These are phyloP conservation scores for Neurospora sp. DNA, from an alignment of 495 filamentous ascomycete species.

Conservation along the genomic window DNA sequence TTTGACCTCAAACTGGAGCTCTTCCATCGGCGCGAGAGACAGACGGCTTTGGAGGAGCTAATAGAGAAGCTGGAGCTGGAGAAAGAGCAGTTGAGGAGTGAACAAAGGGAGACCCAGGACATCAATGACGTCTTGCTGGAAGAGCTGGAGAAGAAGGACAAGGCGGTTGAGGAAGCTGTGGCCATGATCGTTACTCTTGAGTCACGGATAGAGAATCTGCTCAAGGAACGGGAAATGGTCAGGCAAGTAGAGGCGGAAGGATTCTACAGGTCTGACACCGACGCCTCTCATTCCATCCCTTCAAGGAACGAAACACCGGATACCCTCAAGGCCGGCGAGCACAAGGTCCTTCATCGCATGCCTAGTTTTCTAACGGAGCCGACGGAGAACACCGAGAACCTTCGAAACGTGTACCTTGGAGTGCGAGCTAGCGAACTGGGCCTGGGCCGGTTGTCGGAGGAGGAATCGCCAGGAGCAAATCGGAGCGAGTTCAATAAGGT, in stretches of 20 bases:
- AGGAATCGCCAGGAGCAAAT: constrained; percentile 22
- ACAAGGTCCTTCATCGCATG: constrained; percentile 36
- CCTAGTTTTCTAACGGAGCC: constrained; percentile 59
- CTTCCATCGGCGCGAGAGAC: constrained; percentile 56
- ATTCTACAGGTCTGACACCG: constrained; percentile 12
- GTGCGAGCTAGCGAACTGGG: constrained; percentile 36
- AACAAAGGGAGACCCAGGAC: constrained; percentile 42
- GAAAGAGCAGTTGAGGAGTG: constrained; percentile 8
- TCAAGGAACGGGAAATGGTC: constrained; percentile 32
- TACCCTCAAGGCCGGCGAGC: constrained; percentile 8
- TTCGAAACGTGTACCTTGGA: constrained; percentile 54
- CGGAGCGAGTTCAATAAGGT: constrained; percentile 23
- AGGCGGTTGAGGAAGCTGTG: constrained; percentile 73
- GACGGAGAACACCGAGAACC: constrained; percentile 51
- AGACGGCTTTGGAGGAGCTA: constrained; percentile 46
- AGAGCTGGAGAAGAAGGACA: constrained; percentile 67
- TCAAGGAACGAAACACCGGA: constrained; percentile 7
- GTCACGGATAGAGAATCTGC: constrained; percentile 49
- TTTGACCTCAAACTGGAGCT: constrained; percentile 85
- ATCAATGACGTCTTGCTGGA: constrained; percentile 58
- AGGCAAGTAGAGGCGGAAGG: constrained; percentile 26
- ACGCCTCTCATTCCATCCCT: constrained; percentile 1
- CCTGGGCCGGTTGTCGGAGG: constrained; percentile 26
- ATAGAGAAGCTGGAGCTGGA: constrained; percentile 53
- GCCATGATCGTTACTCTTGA: constrained; percentile 69